Evolutionary conservation across 177 flowering plant species (phyloP).

Genomic region (Vitis hybrid): DNA sequence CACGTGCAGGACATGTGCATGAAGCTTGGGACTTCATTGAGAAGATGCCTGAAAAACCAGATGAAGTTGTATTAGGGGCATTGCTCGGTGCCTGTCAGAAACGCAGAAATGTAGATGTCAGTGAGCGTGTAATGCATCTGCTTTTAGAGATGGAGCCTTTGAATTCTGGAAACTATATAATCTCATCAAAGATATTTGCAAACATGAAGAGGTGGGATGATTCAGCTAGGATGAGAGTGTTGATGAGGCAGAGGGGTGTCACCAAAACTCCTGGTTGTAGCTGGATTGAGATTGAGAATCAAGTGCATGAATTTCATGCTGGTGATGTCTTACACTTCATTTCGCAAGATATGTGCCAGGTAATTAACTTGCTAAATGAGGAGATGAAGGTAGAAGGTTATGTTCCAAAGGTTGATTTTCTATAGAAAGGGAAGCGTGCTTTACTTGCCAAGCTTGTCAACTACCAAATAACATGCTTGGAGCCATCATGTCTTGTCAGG

Average conservation of each 20-base stretch:
- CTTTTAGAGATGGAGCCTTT: slow-evolving; percentile 59
- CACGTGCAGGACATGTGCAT: slow-evolving; percentile 63
- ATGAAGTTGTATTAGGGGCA: slow-evolving; percentile 61
- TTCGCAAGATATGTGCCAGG: slow-evolving; percentile 20
- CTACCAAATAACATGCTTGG: too few species aligned
- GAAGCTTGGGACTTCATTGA: slow-evolving; percentile 71
- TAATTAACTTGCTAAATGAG: slow-evolving; percentile 37
- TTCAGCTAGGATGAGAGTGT: slow-evolving; percentile 60
- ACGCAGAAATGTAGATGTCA: slow-evolving; percentile 40
- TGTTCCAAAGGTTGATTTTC: slow-evolving; percentile 24
- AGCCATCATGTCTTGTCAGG: not conserved
- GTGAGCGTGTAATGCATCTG: slow-evolving; percentile 46
- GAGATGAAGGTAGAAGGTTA: slow-evolving; percentile 53
- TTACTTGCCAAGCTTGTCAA: too few species aligned
- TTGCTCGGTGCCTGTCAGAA: slow-evolving; percentile 74
- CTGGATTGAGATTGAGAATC: slow-evolving; percentile 57
- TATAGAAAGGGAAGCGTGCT: not conserved
- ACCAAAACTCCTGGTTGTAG: slow-evolving; percentile 75
- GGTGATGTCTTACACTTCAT: slow-evolving; percentile 35
- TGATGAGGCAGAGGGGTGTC: slow-evolving; percentile 66
- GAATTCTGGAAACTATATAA: slow-evolving; percentile 69
- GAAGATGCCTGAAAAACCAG: slow-evolving; percentile 71
- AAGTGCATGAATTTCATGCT: slow-evolving; percentile 54
- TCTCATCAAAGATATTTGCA: slow-evolving; percentile 67
- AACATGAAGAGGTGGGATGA: slow-evolving; percentile 58